These are phyloP conservation scores for Paramecium octaurelia DNA, from an alignment of 73 alveolate species.

Conservation along the genomic window DNA sequence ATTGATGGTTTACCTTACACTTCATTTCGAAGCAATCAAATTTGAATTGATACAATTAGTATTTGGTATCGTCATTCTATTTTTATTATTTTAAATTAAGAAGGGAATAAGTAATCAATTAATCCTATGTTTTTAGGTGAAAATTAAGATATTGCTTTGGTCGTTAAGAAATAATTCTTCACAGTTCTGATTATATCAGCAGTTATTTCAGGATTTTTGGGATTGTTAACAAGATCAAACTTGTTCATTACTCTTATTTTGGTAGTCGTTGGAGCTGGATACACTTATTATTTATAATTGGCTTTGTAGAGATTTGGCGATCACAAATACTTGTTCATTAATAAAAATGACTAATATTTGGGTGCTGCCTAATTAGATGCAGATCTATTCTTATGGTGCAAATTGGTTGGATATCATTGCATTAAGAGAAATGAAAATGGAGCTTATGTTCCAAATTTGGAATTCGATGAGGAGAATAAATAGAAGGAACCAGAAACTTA, in stretches of 20 bases:
- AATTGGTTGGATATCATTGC: conserved; percentile 24
- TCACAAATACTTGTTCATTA: neutral
- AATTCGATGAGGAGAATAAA: neutral
- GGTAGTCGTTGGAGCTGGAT: neutral
- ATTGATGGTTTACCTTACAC: conserved; percentile 1
- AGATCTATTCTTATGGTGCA: conserved; percentile 1
- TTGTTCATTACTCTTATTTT: neutral
- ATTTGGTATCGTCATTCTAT: neutral
- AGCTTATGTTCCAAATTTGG: neutral
- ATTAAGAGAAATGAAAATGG: neutral
- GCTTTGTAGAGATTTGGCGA: neutral
- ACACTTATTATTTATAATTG: neutral
- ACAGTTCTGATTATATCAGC: neutral
- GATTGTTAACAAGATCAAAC: conserved; percentile 27
- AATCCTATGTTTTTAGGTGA: neutral
- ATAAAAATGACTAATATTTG: neutral
- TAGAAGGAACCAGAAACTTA: neutral
- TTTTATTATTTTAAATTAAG: neutral
- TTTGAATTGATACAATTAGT: neutral
- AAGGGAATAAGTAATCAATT: neutral
- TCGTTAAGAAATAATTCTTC: neutral
- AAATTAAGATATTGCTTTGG: neutral
- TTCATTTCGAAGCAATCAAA: neutral
- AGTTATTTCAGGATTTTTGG: neutral
- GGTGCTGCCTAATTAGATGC: conserved; percentile 47